Evolutionary conservation across 139 green algal genomes (phyloP), one percentile per base, ranked within the genome.

Genomic region (Yamagishiella unicocca): DNA sequence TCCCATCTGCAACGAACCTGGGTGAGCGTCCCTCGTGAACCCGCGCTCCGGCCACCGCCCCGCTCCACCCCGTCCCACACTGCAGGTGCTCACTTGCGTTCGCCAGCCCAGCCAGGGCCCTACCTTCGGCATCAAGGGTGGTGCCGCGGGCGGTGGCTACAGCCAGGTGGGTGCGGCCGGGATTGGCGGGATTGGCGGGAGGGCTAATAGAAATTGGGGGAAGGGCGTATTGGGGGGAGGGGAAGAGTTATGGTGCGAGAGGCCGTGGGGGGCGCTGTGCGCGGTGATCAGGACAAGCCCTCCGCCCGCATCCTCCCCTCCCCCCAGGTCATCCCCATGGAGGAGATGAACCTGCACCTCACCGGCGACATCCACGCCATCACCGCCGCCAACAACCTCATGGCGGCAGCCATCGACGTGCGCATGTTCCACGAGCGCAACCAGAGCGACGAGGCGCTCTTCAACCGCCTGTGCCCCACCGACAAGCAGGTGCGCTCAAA

Each of bases 111-210:
- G 91, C 71, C 97, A 99, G 92, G 98, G 98, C 2, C 98, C 97
- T 19, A 99, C 97, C 12, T 99, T 99, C 92, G 98, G 98, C 70
- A 99, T 99, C 94, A 99, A 99, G 92, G 98, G 98, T 43, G 98
- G 98, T 25, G 98, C 98, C 37, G 98, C 98, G 70, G 98, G 98
- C 4, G 98, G 98, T 4, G 98, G 98, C 33, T 99, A 99, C 93
- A 96, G 91, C 88, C 98, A 99, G 91, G 95, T 98, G 79, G 27
- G 74, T 42, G n/a, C n/a, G n/a, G n/a, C n/a, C n/a, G n/a, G n/a
- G n/a, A n/a, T n/a, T n/a, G n/a, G n/a, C n/a, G n/a, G n/a, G n/a
- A n/a, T n/a, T n/a, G n/a, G n/a, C n/a, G n/a, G n/a, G n/a, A n/a
- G n/a, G n/a, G n/a, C n/a, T n/a, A n/a, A n/a, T n/a, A n/a, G n/a